Conservation (phyloP, 2,329 filamentous ascomycete species). For the Phaeosphaeria sp. region DNA sequence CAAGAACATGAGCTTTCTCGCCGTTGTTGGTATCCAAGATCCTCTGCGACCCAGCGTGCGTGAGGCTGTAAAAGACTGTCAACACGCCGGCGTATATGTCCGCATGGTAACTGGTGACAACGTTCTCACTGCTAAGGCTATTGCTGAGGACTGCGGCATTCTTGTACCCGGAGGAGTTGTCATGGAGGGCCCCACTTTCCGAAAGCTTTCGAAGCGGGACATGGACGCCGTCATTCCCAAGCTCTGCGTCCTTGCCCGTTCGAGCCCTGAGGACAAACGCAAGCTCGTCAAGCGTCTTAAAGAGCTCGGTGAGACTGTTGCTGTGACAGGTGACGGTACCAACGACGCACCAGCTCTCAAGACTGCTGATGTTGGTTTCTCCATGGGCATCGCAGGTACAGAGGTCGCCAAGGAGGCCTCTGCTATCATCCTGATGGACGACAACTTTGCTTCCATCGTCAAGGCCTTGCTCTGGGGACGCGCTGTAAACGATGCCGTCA, state of each 20-base stretch:
- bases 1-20: slow-evolving; percentile 74
- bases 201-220: slow-evolving; percentile 69
- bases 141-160: slow-evolving; percentile 80
- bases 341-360: slow-evolving; percentile 84
- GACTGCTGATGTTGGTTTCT: slow-evolving; percentile 82
- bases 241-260: slow-evolving; percentile 72
- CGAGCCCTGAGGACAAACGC: slow-evolving; percentile 73
- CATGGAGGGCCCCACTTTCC: slow-evolving; percentile 81
- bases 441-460: slow-evolving; percentile 87
- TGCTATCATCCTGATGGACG: slow-evolving; percentile 85
- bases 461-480: slow-evolving; percentile 81
- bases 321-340: slow-evolving; percentile 83
- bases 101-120: slow-evolving; percentile 90
- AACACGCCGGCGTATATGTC: slow-evolving; percentile 77
- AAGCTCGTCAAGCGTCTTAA: slow-evolving; percentile 70
- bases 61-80: slow-evolving; percentile 75
- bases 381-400: slow-evolving; percentile 84
- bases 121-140: slow-evolving; percentile 77
- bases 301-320: slow-evolving; percentile 76
- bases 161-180: slow-evolving; percentile 72
- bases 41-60: slow-evolving; percentile 77
- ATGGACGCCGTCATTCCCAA: slow-evolving; percentile 66
- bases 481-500: slow-evolving; percentile 52
- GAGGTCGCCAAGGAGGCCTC: slow-evolving; percentile 87
- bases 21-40: slow-evolving; percentile 81